Base-by-base conservation (phyloP, 805 yeast species). In the Yamadazyma akitaensis region DNA sequence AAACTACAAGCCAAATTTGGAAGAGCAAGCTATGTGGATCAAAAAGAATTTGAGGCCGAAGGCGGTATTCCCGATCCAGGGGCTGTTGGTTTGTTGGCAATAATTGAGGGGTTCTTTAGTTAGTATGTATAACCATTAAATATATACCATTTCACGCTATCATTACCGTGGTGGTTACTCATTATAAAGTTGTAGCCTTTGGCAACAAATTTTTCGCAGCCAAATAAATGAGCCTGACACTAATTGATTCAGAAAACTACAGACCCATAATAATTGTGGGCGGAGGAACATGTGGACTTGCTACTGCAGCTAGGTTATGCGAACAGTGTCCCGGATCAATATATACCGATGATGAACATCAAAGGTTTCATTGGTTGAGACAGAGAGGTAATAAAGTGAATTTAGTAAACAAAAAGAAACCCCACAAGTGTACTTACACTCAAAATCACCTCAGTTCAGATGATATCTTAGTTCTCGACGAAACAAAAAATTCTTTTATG, bases 1-100 rank as follows among this genome's bases (percentile, higher is more conserved):
- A 70, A 80, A 32, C 68, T 87, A 53, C 84, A 80, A 53, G 97
- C 97, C 37, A 84, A 84, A 56, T 89, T 92, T 55, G 98, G 98
- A 26, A 80, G 98, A 59, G 96, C 98, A 14, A 85, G 96, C 4
- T 92, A 91, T 61, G 97, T 91, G 24, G 74, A 75, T 51, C 80
- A 80, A 49, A 81, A 75, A 11, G 85, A 79, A 43, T 76, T 82
- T 55, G 68, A 71, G 46, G 75, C 66, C 34, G 74, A 72, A 34
- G 89, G 88, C 21, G 88, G 86, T n/a, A 73, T 90, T 26, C 96
- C 96, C 1, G 98, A 91, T 58, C 97, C 98, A 5, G 97, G 98
- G 53, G 97, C 97, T 2, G 80, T 88, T 47, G 97, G 97, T 3
- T 69, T 91, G 19, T 85, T 82, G 31, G 87, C 78, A 19, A 60